Evolutionary conservation across 2,329 filamentous ascomycete species (phyloP).

Genomic region (Hypoxylon sp.): DNA sequence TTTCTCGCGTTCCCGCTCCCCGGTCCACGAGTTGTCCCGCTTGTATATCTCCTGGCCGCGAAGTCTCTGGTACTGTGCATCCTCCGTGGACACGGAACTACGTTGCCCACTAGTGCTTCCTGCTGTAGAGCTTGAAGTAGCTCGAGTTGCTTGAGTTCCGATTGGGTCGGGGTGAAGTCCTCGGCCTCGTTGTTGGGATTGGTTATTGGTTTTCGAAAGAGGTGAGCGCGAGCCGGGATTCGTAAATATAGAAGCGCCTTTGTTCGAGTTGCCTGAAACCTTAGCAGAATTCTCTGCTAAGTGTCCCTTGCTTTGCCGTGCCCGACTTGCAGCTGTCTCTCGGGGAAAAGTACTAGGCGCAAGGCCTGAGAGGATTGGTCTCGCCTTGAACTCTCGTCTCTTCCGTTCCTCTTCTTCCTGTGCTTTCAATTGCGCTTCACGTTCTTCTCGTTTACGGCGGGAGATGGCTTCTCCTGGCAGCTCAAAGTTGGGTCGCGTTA

Average conservation of each 20-base stretch:
- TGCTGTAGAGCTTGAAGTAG: slow-evolving; percentile 60
- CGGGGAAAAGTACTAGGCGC: slow-evolving; percentile 61
- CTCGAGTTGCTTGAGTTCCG: slow-evolving; percentile 51
- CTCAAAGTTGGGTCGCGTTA: slow-evolving; percentile 69
- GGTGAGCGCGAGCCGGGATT: slow-evolving; percentile 50
- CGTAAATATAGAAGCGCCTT: slow-evolving; percentile 46
- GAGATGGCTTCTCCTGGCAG: slow-evolving; percentile 72
- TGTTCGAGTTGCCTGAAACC: slow-evolving; percentile 43
- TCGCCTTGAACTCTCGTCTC: slow-evolving; percentile 73
- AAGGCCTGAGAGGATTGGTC: slow-evolving; percentile 63
- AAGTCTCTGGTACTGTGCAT: slow-evolving; percentile 63
- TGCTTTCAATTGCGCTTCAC: slow-evolving; percentile 65
- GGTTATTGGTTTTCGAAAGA: slow-evolving; percentile 50
- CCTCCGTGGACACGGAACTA: slow-evolving; percentile 63
- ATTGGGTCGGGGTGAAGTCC: slow-evolving; percentile 38
- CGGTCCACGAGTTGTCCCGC: slow-evolving; percentile 62
- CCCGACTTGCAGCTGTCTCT: slow-evolving; percentile 69
- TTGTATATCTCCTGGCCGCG: slow-evolving; percentile 67
- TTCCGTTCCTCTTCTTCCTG: slow-evolving; percentile 72
- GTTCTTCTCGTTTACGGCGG: slow-evolving; percentile 67
- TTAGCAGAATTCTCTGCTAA: slow-evolving; percentile 47
- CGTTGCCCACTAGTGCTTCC: slow-evolving; percentile 60
- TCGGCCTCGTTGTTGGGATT: slow-evolving; percentile 48
- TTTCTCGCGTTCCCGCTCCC: slow-evolving; percentile 65
- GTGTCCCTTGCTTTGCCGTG: slow-evolving; percentile 60